These are phyloP conservation scores for Carnegiea gigantea DNA, from an alignment of 179 eudicot species.

Conservation along the genomic window DNA sequence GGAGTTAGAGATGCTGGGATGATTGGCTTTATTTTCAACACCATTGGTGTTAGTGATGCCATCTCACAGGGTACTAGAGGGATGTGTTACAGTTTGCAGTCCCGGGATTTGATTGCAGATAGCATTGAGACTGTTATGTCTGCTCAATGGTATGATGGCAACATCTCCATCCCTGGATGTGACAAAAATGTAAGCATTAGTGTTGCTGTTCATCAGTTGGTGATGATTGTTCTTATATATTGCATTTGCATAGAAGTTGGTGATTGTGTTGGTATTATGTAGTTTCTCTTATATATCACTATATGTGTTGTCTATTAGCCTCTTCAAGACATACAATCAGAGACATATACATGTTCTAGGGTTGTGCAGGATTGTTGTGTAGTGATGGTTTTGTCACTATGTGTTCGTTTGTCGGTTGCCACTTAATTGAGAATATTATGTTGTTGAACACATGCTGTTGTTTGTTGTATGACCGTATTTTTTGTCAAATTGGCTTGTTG, in stretches of 20 bases:
- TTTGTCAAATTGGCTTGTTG: background rate
- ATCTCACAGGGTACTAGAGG: conserved; percentile 81
- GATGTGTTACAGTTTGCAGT: conserved; percentile 75
- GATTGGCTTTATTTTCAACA: conserved; percentile 78
- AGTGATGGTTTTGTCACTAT: too few relatives aligned
- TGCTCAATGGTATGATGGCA: conserved; percentile 87
- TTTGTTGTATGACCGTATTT: background rate
- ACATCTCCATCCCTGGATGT: conserved; percentile 81
- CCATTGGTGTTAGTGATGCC: conserved; percentile 80
- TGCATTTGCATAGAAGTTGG: too few relatives aligned
- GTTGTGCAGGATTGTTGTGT: background rate
- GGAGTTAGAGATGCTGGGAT: conserved; percentile 63
- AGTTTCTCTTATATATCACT: too few relatives aligned
- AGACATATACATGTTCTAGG: background rate
- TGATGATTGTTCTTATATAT: too few relatives aligned
- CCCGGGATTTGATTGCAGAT: conserved; percentile 84
- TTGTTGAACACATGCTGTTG: background rate
- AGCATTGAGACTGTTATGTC: conserved; percentile 85
- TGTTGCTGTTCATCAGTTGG: background rate
- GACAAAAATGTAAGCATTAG: conserved; percentile 65
- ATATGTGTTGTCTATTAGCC: background rate
- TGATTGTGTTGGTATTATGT: too few relatives aligned
- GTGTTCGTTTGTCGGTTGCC: too few relatives aligned
- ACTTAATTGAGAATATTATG: too few relatives aligned
- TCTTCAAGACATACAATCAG: background rate